These are phyloP conservation scores for Apiospora arundinis DNA, from an alignment of 2,329 filamentous ascomycete genomes.

Conservation along the genomic window DNA sequence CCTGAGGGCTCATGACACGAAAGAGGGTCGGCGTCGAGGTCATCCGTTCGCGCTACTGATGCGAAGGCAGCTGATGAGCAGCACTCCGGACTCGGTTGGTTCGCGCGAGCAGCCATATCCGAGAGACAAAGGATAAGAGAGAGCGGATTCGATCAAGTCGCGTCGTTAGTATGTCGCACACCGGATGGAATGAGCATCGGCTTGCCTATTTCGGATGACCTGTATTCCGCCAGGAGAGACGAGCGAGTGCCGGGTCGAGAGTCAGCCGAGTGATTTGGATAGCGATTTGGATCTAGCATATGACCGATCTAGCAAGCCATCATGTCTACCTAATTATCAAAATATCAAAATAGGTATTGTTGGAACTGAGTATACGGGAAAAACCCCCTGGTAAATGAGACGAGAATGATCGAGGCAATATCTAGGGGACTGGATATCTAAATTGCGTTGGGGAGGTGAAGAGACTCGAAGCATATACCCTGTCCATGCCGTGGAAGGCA, in stretches of 20 bases:
- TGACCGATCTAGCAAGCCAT: not conserved
- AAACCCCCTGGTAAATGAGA: too few relatives aligned
- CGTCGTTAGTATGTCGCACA: not conserved
- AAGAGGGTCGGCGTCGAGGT: slow-evolving; percentile 15
- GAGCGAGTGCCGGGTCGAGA: not conserved
- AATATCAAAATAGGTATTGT: too few relatives aligned
- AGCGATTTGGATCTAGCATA: not conserved
- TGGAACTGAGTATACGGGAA: not conserved
- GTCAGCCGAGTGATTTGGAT: not conserved
- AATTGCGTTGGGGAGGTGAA: not conserved
- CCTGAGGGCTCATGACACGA: slow-evolving; percentile 1
- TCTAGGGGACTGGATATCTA: too few relatives aligned
- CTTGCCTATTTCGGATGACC: not conserved
- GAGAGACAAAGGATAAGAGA: not conserved
- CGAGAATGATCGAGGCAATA: too few relatives aligned
- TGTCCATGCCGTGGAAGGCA: slow-evolving; percentile 6
- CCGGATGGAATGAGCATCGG: not conserved
- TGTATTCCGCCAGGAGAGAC: not conserved
- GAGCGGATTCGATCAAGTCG: not conserved
- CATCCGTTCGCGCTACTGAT: not conserved
- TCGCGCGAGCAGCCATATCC: not conserved
- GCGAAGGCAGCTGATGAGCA: not conserved
- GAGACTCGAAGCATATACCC: not conserved
- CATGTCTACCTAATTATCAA: too few relatives aligned
- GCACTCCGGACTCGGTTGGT: not conserved